Conservation (phyloP, 2,329 filamentous ascomycete species). For the Coniochaeta sp. region DNA sequence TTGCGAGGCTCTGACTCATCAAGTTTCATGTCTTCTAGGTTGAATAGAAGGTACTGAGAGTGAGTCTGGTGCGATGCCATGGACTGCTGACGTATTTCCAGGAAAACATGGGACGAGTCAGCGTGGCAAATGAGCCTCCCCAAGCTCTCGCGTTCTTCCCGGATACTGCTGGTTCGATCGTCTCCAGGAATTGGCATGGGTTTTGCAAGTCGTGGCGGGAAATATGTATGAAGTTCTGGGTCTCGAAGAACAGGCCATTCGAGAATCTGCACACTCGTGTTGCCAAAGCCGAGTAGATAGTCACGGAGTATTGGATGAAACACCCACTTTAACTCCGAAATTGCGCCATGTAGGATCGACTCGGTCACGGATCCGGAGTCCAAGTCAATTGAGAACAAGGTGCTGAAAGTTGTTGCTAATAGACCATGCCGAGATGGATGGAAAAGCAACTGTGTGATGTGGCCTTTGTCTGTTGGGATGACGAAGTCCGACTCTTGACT, state of each 20-base stretch:
- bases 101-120: not conserved
- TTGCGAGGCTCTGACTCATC: no score
- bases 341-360: not conserved
- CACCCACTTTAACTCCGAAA: constrained; percentile 1
- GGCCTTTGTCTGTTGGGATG: not conserved
- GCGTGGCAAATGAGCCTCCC: not conserved
- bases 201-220: not conserved
- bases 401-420: not conserved
- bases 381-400: not conserved
- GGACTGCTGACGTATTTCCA: no score
- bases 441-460: constrained; percentile 4
- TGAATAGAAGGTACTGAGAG: not conserved
- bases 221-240: not conserved
- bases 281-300: constrained; percentile 1
- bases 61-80: not conserved
- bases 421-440: not conserved
- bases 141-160: not conserved
- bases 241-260: not conserved
- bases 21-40: not conserved
- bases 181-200: not conserved
- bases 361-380: not conserved
- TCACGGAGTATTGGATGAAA: constrained; percentile 2
- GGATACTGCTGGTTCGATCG: not conserved
- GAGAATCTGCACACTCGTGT: not conserved
- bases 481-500: not conserved